Evolutionary conservation across 257 asterid species (phyloP).

Genomic region (Solanum bukasovii): DNA sequence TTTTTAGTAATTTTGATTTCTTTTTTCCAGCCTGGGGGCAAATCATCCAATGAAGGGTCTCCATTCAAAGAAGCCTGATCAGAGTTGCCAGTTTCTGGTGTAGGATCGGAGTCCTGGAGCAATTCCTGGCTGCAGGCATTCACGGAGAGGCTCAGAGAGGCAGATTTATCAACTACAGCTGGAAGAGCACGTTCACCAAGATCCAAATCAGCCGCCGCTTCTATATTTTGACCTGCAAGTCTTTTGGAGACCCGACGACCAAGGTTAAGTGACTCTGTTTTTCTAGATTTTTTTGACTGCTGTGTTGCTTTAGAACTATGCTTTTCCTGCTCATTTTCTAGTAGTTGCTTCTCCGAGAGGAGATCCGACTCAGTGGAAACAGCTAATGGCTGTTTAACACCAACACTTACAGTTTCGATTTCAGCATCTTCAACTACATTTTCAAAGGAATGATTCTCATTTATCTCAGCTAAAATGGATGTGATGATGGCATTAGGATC

Average conservation of each 20-base stretch:
- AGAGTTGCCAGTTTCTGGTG: not conserved
- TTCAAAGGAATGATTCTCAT: not conserved
- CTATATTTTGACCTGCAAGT: slow-evolving; percentile 23
- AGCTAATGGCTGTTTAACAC: not conserved
- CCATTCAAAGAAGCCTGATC: not conserved
- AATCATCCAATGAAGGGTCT: slow-evolving; percentile 19
- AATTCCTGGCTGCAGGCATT: not conserved
- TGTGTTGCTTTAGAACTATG: not conserved
- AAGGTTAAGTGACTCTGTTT: not conserved
- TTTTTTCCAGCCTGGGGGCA: slow-evolving; percentile 73
- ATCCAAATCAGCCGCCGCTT: slow-evolving; percentile 4
- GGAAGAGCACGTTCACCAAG: slow-evolving; percentile 15
- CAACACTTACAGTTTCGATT: not conserved
- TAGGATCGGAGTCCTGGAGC: not conserved
- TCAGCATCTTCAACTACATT: slow-evolving; percentile 6
- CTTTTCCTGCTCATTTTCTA: slow-evolving; percentile 8
- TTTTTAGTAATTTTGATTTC: slow-evolving; percentile 33
- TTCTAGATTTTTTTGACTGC: slow-evolving; percentile 3
- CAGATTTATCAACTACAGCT: slow-evolving; percentile 6
- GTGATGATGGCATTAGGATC: not conserved
- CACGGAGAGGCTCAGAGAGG: not conserved
- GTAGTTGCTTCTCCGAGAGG: slow-evolving; percentile 10
- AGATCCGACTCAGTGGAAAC: not conserved
- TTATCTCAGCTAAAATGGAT: not conserved
- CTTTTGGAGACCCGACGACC: slow-evolving; percentile 23